Conservation (phyloP, 495 filamentous ascomycete genomes). For the Aspergillus baeticus region DNA sequence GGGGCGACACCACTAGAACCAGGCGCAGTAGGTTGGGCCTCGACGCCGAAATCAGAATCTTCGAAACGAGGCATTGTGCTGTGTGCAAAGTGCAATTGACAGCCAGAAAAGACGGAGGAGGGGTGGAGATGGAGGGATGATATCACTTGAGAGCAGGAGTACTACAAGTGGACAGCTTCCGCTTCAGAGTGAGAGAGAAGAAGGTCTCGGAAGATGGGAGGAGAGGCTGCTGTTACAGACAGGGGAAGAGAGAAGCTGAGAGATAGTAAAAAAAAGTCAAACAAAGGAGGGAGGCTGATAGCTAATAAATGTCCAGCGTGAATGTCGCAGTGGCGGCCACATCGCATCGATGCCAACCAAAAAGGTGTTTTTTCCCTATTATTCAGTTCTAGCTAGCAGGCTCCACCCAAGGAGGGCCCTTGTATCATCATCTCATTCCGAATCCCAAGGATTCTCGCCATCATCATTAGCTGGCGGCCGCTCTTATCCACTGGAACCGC, state of each 20-base stretch:
- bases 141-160: constrained; percentile 6
- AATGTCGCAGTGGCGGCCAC: constrained; percentile 18
- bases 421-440: constrained; percentile 39
- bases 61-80: constrained; percentile 63
- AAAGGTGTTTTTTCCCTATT: constrained; percentile 12
- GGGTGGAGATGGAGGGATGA: neutral
- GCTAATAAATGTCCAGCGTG: constrained; percentile 11
- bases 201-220: neutral
- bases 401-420: constrained; percentile 28
- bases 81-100: constrained; percentile 1
- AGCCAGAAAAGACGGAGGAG: neutral
- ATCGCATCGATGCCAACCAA: constrained; percentile 1
- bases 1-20: constrained; percentile 28
- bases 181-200: constrained; percentile 7
- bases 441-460: constrained; percentile 45
- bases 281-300: neutral
- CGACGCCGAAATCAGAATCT: constrained; percentile 52
- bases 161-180: neutral
- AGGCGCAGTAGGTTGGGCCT: constrained; percentile 36
- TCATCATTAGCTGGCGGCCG: constrained; percentile 20
- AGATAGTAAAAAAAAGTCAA: constrained; percentile 7
- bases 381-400: constrained; percentile 20
- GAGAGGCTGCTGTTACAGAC: constrained; percentile 7
- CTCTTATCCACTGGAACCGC: constrained; percentile 3
- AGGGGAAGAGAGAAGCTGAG: constrained; percentile 17